A percentile compares a stretch with the other conserved stretches of the same genome.
phyloP scores from a whole-genome alignment of 441 rosid genomes.

The Bruguiera hainesii region DNA sequence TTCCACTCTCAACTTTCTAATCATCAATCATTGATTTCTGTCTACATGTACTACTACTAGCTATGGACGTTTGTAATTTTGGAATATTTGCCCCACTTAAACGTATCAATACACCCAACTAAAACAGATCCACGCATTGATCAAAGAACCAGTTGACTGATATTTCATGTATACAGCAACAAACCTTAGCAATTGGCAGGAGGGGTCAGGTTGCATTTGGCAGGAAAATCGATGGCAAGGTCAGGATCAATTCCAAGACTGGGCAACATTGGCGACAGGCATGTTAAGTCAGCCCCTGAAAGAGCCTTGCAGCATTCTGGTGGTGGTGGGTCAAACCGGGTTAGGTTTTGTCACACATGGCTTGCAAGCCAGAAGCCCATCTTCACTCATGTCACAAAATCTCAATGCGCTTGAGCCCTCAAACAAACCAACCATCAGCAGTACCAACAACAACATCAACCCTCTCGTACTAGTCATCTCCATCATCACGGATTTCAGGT shows the following conservation, averaged over 20 bases:
- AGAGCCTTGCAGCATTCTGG: slow-evolving; percentile 48
- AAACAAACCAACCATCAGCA: not conserved
- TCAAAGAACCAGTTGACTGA: no score
- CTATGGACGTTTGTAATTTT: no score
- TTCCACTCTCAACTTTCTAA: no score
- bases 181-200: slow-evolving; percentile 27
- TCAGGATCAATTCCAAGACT: slow-evolving; percentile 57
- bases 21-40: no score
- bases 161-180: no score
- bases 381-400: slow-evolving; percentile 43
- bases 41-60: no score
- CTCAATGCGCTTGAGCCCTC: slow-evolving; percentile 29
- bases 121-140: no score
- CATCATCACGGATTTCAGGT: no score
- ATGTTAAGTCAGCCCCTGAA: slow-evolving; percentile 38
- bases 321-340: slow-evolving; percentile 46
- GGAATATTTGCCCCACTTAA: no score
- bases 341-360: slow-evolving; percentile 49
- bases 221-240: slow-evolving; percentile 51
- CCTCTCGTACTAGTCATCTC: not conserved
- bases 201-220: slow-evolving; percentile 38
- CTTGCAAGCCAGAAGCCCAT: slow-evolving; percentile 46
- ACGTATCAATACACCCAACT: no score
- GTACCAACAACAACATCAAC: slow-evolving; percentile 10
- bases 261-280: slow-evolving; percentile 49